Evolutionary conservation across 768 basidiomycete species (phyloP).

Genomic region (Tulasnella sp.): DNA sequence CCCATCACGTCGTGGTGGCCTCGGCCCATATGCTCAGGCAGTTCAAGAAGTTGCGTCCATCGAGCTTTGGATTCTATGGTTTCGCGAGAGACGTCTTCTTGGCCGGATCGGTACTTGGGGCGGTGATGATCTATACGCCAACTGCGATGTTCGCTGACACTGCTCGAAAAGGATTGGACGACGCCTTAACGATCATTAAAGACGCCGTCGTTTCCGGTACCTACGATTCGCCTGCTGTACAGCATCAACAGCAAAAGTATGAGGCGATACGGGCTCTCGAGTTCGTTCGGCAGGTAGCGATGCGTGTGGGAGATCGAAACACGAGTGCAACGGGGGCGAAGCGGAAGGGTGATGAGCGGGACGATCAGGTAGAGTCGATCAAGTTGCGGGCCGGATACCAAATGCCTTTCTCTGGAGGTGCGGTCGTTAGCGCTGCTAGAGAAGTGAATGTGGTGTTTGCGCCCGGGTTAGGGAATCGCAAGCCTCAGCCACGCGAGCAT

Average conservation of each 20-base stretch:
- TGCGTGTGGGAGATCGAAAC: neutral
- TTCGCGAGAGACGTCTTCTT: slow-evolving; percentile 55
- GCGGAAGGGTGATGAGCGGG: slow-evolving; percentile 2
- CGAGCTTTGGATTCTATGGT: slow-evolving; percentile 39
- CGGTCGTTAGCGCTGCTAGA: neutral
- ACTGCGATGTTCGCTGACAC: slow-evolving; percentile 37
- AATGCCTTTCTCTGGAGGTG: neutral
- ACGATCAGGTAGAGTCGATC: neutral
- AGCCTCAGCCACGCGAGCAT: too few species aligned
- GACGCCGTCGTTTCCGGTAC: slow-evolving; percentile 1
- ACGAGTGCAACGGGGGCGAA: neutral
- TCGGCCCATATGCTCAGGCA: slow-evolving; percentile 24
- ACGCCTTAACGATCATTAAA: slow-evolving; percentile 27
- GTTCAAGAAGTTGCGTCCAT: slow-evolving; percentile 33
- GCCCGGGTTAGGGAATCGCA: too few species aligned
- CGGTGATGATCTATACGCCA: slow-evolving; percentile 48
- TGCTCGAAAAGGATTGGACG: slow-evolving; percentile 38
- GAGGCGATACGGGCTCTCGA: slow-evolving; percentile 2
- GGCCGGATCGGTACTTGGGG: slow-evolving; percentile 53
- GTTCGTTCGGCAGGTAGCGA: neutral
- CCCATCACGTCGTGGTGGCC: slow-evolving; percentile 43
- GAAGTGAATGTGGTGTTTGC: neutral
- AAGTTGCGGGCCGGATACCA: slow-evolving; percentile 5
- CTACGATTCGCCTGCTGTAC: neutral
- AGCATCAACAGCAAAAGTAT: neutral